phyloP scores from a whole-genome alignment of 1,139 yeast genomes.

The Yamadazyma triangularis region DNA sequence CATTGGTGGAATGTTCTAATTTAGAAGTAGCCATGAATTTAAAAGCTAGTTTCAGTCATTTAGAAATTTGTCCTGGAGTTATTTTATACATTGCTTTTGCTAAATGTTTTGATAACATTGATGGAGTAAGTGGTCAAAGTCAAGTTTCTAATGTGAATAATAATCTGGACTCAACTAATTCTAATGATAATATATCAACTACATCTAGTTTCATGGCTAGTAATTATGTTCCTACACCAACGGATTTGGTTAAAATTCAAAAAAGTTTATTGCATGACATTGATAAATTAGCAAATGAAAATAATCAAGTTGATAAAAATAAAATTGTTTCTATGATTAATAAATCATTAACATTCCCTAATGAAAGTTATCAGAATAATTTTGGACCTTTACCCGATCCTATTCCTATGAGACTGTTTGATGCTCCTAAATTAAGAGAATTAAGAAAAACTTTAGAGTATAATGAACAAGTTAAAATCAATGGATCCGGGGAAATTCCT shows the following conservation, averaged over 20 bases:
- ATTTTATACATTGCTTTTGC: slow-evolving; percentile 67
- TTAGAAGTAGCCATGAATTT: slow-evolving; percentile 77
- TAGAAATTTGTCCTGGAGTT: slow-evolving; percentile 74
- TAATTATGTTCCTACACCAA: too few species aligned
- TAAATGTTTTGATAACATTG: slow-evolving; percentile 40
- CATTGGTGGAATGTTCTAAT: slow-evolving; percentile 68
- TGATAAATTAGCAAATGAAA: slow-evolving; percentile 13
- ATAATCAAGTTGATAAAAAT: slow-evolving; percentile 21
- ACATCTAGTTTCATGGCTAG: too few species aligned
- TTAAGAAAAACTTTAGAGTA: slow-evolving; percentile 52
- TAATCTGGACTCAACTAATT: background rate
- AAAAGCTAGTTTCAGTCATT: slow-evolving; percentile 70
- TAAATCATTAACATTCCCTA: slow-evolving; percentile 27
- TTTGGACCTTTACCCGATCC: slow-evolving; percentile 74
- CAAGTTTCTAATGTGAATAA: background rate
- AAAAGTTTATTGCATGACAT: slow-evolving; percentile 21
- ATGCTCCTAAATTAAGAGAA: slow-evolving; percentile 75
- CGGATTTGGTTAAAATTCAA: slow-evolving; percentile 23
- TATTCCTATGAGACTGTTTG: slow-evolving; percentile 63
- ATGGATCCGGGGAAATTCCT: background rate
- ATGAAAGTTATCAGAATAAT: slow-evolving; percentile 37
- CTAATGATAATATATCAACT: background rate
- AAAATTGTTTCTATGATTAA: slow-evolving; percentile 30
- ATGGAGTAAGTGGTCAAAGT: background rate
- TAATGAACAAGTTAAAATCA: slow-evolving; percentile 26